Conservation (phyloP, 1,284 basidiomycete species). For the Tilletia horrida region DNA sequence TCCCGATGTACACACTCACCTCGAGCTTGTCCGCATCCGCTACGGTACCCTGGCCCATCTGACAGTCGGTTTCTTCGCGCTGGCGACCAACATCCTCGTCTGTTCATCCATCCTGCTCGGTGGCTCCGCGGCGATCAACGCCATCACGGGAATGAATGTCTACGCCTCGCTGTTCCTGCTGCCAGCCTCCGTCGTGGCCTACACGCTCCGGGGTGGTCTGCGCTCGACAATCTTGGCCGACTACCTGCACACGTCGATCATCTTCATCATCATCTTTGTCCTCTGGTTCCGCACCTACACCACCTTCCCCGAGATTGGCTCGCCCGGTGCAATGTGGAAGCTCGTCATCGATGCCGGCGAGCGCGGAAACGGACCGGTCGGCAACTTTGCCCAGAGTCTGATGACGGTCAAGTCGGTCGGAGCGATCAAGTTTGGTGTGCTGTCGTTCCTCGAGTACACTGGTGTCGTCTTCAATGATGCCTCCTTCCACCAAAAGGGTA, state of each 20-base stretch:
- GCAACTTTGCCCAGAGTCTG: slow-evolving; percentile 36
- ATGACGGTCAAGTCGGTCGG: slow-evolving; percentile 41
- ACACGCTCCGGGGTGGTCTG: slow-evolving; percentile 42
- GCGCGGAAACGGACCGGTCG: slow-evolving; percentile 24
- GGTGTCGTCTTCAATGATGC: slow-evolving; percentile 41
- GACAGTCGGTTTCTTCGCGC: slow-evolving; percentile 45
- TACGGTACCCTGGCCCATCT: slow-evolving; percentile 40
- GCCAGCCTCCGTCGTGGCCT: slow-evolving; percentile 40
- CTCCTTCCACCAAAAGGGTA: slow-evolving; percentile 42
- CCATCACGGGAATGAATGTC: slow-evolving; percentile 42
- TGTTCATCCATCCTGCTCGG: slow-evolving; percentile 39
- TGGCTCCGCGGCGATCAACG: slow-evolving; percentile 40
- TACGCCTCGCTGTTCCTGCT: slow-evolving; percentile 42
- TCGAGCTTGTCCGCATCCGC: slow-evolving; percentile 40
- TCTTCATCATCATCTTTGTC: slow-evolving; percentile 45
- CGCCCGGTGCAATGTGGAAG: slow-evolving; percentile 39
- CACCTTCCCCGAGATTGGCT: slow-evolving; percentile 39
- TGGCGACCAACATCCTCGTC: slow-evolving; percentile 49
- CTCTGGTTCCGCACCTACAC: slow-evolving; percentile 40
- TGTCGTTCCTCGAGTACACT: slow-evolving; percentile 38
- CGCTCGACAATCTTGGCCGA: slow-evolving; percentile 41
- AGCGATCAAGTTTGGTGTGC: slow-evolving; percentile 37
- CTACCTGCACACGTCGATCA: slow-evolving; percentile 47
- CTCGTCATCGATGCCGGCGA: slow-evolving; percentile 26
- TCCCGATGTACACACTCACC: slow-evolving; percentile 42